Evolutionary conservation across 164 flowering plant species (phyloP).

Genomic region (Aristolochia fimbriata): DNA sequence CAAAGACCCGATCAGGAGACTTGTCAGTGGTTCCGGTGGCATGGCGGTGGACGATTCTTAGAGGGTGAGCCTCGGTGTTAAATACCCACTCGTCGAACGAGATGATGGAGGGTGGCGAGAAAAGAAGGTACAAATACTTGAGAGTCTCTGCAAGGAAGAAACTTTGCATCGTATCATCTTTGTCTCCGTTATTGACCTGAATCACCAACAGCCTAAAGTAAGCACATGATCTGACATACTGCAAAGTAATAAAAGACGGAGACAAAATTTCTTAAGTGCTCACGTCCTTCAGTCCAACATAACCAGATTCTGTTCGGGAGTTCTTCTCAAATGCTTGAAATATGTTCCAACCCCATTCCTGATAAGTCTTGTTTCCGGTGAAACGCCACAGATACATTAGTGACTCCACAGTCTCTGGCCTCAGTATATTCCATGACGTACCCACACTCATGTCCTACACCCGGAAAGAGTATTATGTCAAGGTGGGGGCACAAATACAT

Average conservation of each 20-base stretch:
- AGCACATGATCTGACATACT: not conserved
- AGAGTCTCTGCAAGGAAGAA: conserved; percentile 97
- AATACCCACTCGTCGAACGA: conserved; percentile 92
- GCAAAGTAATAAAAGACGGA: not conserved
- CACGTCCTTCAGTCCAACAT: conserved; percentile 97
- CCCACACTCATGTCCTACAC: conserved; percentile 88
- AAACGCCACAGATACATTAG: conserved; percentile 94
- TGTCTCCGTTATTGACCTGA: conserved; percentile 72
- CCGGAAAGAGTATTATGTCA: not conserved
- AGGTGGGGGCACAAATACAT: not conserved
- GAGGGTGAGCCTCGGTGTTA: conserved; percentile 94
- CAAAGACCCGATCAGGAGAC: conserved; percentile 24
- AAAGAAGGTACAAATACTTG: conserved; percentile 82
- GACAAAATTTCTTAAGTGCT: conserved; percentile 16
- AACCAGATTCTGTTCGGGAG: conserved; percentile 82
- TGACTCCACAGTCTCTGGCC: conserved; percentile 99
- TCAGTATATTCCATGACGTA: conserved; percentile 96
- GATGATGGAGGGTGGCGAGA: conserved; percentile 69
- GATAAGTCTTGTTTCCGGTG: conserved; percentile 91
- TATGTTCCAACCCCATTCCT: conserved; percentile 99
- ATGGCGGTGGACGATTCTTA: conserved; percentile 47
- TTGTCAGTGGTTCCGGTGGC: conserved; percentile 15
- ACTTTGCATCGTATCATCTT: conserved; percentile 97
- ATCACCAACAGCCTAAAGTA: not conserved
- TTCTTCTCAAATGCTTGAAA: conserved; percentile 98